A percentile compares a stretch with the other conserved stretches of the same genome.
Conservation (phyloP, 768 basidiomycete genomes). For the Termitomyces eurrhizus region DNA sequence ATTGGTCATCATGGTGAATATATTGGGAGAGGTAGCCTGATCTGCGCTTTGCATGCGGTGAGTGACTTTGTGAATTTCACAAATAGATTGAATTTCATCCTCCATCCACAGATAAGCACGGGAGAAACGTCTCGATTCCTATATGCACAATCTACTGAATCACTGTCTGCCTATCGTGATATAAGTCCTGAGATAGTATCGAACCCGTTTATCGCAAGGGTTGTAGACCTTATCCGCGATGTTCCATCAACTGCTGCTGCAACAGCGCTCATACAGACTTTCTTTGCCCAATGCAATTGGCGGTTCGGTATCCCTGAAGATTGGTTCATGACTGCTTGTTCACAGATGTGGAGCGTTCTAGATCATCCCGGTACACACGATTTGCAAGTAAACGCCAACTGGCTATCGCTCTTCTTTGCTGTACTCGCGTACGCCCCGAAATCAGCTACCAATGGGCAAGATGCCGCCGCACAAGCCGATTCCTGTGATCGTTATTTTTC, state of each 20-base stretch:
- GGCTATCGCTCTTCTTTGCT: constrained; percentile 47
- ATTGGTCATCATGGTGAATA: constrained; percentile 46
- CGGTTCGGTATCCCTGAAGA: constrained; percentile 46
- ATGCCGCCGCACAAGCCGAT: constrained; percentile 1
- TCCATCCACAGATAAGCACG: constrained; percentile 29
- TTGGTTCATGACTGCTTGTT: constrained; percentile 41
- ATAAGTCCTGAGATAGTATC: constrained; percentile 18
- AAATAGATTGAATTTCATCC: not conserved
- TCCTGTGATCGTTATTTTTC: constrained; percentile 31
- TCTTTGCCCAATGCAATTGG: constrained; percentile 46
- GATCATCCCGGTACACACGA: constrained; percentile 26
- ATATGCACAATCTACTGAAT: constrained; percentile 38
- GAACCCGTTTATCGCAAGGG: constrained; percentile 17
- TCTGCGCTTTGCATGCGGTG: constrained; percentile 46
- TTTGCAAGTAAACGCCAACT: constrained; percentile 44
- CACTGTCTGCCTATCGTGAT: constrained; percentile 26
- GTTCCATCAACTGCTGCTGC: constrained; percentile 30
- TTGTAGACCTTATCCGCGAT: constrained; percentile 30
- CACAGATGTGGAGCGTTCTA: constrained; percentile 44
- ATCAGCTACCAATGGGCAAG: not conserved
- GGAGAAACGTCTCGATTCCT: constrained; percentile 29
- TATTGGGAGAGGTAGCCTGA: constrained; percentile 42
- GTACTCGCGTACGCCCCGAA: constrained; percentile 40
- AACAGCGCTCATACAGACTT: constrained; percentile 32
- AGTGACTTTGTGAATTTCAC: constrained; percentile 4